Evolutionary conservation across 176 grass and related monocot species (phyloP), one percentile per base, ranked within the genome.

Genomic region (Poa pratensis): DNA sequence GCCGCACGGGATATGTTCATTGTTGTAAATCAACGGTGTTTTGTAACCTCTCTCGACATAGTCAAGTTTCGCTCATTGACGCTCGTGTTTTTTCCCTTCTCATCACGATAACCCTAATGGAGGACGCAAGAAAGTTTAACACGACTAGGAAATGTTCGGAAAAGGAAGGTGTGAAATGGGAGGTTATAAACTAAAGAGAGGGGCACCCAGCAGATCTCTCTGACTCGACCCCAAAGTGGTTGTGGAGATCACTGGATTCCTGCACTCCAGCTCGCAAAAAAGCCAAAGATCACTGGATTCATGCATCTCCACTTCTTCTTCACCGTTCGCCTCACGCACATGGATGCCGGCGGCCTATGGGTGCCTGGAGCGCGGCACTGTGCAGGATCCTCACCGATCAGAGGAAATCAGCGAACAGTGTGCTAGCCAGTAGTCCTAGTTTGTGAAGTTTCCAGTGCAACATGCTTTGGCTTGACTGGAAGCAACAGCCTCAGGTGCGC

Each of bases 101-200:
- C 49, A 4, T 85, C 39, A 39, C 37, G n/a, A 76, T 30, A 27
- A 28, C 15, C 8, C 16, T 64, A 58, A 82, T 79, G 63, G 66
- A 53, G 39, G 66, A 48, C 5, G 54, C 19, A 20, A 5, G 35
- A 50, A 80, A 16, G 57, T 80, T 85, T 7, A 10, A 35, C 0
- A 46, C 45, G 23, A 73, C 75, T 27, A 49, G 5, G 0, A 69
- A 10, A 32, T 58, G 66, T 46, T 39, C 17, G 17, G 45, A 64
- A 73, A 85, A 88, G 19, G 17, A 3, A 9, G 11, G 55, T 15
- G 4, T 12, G 0, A 30, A 81, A 71, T 50, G 50, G 26, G 14
- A 54, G 67, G 81, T 46, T 74, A 62, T 40, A 8, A 71, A 45
- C 49, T 4, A 78, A 85, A 89, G 76, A 49, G 57, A 19, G 58